These are phyloP conservation scores for Phytophthora kernoviae DNA, from an alignment of 352 stramenopile species.

Conservation along the genomic window DNA sequence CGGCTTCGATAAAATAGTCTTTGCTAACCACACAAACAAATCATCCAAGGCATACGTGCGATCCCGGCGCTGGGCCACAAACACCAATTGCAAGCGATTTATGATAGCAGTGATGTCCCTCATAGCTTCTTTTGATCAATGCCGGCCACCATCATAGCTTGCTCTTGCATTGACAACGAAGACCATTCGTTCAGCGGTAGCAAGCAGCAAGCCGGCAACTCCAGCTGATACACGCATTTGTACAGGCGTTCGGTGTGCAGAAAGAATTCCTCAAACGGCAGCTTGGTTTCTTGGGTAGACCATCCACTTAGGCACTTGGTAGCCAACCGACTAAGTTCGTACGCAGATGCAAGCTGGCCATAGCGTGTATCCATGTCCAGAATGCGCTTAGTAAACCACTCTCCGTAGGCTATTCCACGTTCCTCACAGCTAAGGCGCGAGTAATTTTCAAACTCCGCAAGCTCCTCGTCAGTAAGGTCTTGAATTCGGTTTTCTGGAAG, in stretches of 20 bases:
- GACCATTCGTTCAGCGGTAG: slow-evolving; percentile 63
- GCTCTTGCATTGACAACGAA: slow-evolving; percentile 58
- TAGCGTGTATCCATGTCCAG: slow-evolving; percentile 62
- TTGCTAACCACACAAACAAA: slow-evolving; percentile 52
- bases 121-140: slow-evolving; percentile 19
- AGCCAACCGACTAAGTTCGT: slow-evolving; percentile 47
- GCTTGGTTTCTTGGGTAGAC: slow-evolving; percentile 29
- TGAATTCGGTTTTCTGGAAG: slow-evolving; percentile 43
- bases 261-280: slow-evolving; percentile 51
- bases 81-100: slow-evolving; percentile 52
- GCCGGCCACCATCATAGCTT: slow-evolving; percentile 51
- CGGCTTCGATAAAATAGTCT: slow-evolving; percentile 33
- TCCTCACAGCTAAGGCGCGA: slow-evolving; percentile 26
- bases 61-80: slow-evolving; percentile 48
- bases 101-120: slow-evolving; percentile 28
- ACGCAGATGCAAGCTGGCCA: slow-evolving; percentile 58
- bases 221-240: slow-evolving; percentile 56
- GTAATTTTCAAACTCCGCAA: slow-evolving; percentile 40
- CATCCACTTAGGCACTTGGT: slow-evolving; percentile 37
- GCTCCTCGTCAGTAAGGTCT: slow-evolving; percentile 49
- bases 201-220: slow-evolving; percentile 44
- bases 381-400: slow-evolving; percentile 63
- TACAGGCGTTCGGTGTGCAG: slow-evolving; percentile 61
- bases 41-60: slow-evolving; percentile 50
- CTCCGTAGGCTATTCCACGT: slow-evolving; percentile 31